Evolutionary conservation across 352 stramenopile genomes (phyloP).

Genomic region (Pythium plurisporium): DNA sequence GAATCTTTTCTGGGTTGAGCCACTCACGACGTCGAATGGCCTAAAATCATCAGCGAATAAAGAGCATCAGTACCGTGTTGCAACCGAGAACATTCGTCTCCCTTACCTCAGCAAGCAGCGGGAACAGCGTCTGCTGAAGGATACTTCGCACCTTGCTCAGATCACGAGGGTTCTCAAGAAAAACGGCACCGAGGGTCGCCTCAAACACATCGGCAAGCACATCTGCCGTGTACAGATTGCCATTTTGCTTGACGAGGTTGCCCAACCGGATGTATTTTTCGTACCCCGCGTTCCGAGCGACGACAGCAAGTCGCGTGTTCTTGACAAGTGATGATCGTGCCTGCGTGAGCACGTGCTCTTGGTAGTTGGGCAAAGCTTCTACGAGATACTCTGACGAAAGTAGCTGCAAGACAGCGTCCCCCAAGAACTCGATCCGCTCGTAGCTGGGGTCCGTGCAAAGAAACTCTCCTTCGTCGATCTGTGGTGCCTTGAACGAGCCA

Average conservation of each 20-base stretch:
- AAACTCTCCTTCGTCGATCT: slow-evolving; percentile 68
- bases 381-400: slow-evolving; percentile 78
- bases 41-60: not conserved
- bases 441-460: slow-evolving; percentile 67
- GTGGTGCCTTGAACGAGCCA: slow-evolving; percentile 63
- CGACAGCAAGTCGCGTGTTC: slow-evolving; percentile 67
- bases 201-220: slow-evolving; percentile 81
- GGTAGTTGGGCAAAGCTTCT: slow-evolving; percentile 74
- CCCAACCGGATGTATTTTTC: slow-evolving; percentile 72
- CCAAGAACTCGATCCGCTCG: slow-evolving; percentile 83
- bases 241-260: slow-evolving; percentile 47
- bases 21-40: slow-evolving; percentile 75
- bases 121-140: slow-evolving; percentile 59
- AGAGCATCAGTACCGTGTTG: too few species aligned
- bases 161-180: slow-evolving; percentile 60
- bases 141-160: slow-evolving; percentile 59
- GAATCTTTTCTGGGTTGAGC: slow-evolving; percentile 75
- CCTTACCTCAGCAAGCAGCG: slow-evolving; percentile 54
- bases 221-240: slow-evolving; percentile 68
- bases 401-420: slow-evolving; percentile 77
- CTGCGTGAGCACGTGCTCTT: slow-evolving; percentile 76
- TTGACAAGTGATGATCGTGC: slow-evolving; percentile 81
- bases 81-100: too few species aligned
- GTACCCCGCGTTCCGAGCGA: slow-evolving; percentile 55
- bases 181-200: slow-evolving; percentile 69